These are phyloP conservation scores for Camelina hispida DNA, from an alignment of 345 rosid genomes.

Conservation along the genomic window DNA sequence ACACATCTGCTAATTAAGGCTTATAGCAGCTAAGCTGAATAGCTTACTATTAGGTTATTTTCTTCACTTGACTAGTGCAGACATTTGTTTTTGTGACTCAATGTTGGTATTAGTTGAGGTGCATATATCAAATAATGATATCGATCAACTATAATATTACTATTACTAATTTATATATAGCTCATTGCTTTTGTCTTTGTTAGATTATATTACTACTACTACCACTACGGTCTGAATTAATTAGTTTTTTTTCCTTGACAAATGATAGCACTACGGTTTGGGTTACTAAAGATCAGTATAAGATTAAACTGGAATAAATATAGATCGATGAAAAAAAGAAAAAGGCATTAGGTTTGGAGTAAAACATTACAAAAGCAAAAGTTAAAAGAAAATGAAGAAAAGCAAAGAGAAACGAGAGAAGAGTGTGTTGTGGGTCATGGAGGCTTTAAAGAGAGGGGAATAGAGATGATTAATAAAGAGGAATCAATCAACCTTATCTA, in stretches of 20 bases:
- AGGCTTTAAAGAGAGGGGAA: slow-evolving; percentile 37
- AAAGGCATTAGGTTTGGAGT: slow-evolving; percentile 33
- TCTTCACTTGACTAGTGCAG: background rate
- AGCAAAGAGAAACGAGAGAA: slow-evolving; percentile 35
- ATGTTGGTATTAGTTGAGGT: background rate
- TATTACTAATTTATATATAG: background rate
- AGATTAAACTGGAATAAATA: background rate
- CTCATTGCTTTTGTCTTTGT: background rate
- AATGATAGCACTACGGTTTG: background rate
- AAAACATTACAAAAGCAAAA: slow-evolving; percentile 41
- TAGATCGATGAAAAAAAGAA: slow-evolving; percentile 8
- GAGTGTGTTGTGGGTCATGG: slow-evolving; percentile 42
- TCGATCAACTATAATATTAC: background rate
- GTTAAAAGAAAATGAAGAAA: slow-evolving; percentile 31
- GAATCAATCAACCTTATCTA: slow-evolving; percentile 30
- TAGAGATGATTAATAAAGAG: slow-evolving; percentile 35
- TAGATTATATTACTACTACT: too few species aligned
- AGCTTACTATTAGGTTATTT: slow-evolving; percentile 18
- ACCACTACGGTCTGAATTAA: background rate
- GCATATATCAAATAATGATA: background rate
- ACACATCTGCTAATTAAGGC: background rate
- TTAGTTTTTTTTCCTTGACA: background rate
- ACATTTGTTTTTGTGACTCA: background rate
- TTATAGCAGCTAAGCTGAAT: background rate
- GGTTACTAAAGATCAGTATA: background rate